Percentiles rank a stretch among this genome's conserved stretches.
These are phyloP conservation scores for Turnera subulata DNA, from an alignment of 345 rosid species.

Conservation along the genomic window DNA sequence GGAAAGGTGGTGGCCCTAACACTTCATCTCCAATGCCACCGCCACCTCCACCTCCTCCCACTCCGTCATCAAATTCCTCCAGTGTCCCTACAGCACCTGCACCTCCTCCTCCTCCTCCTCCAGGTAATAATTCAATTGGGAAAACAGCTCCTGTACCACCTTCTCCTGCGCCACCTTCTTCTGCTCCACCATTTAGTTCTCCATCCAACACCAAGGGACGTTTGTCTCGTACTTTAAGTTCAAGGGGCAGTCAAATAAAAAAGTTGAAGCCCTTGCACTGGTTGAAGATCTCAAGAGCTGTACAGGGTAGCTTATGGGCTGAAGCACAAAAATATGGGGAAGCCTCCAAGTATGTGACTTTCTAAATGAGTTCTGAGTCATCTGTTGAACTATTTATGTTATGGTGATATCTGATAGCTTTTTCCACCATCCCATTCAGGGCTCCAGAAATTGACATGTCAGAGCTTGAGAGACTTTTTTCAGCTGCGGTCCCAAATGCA, in stretches of 20 bases:
- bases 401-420: slow-evolving; percentile 3
- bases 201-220: slow-evolving; percentile 55
- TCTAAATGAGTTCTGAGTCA: slow-evolving; percentile 8
- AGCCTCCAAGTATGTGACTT: slow-evolving; percentile 62
- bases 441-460: slow-evolving; percentile 95
- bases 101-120: slow-evolving; percentile 46
- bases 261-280: slow-evolving; percentile 96
- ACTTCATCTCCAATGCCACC: slow-evolving; percentile 30
- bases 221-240: slow-evolving; percentile 55
- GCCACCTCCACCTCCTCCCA: slow-evolving; percentile 40
- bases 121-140: slow-evolving; percentile 21
- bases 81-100: slow-evolving; percentile 29
- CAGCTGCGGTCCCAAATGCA: slow-evolving; percentile 57
- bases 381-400: slow-evolving; percentile 12
- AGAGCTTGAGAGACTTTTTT: slow-evolving; percentile 89
- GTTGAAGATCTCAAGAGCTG: slow-evolving; percentile 91
- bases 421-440: slow-evolving; percentile 33
- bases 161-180: slow-evolving; percentile 43
- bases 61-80: slow-evolving; percentile 27
- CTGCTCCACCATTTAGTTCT: slow-evolving; percentile 46
- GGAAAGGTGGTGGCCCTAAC: slow-evolving; percentile 10
- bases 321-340: slow-evolving; percentile 88
- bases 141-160: slow-evolving; percentile 23
- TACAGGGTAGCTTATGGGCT: slow-evolving; percentile 96
- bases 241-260: slow-evolving; percentile 52